Percentiles rank a stretch among this genome's conserved stretches.
Evolutionary conservation across 805 yeast genomes (phyloP).

Genomic region (Ogataea trehalophila): DNA sequence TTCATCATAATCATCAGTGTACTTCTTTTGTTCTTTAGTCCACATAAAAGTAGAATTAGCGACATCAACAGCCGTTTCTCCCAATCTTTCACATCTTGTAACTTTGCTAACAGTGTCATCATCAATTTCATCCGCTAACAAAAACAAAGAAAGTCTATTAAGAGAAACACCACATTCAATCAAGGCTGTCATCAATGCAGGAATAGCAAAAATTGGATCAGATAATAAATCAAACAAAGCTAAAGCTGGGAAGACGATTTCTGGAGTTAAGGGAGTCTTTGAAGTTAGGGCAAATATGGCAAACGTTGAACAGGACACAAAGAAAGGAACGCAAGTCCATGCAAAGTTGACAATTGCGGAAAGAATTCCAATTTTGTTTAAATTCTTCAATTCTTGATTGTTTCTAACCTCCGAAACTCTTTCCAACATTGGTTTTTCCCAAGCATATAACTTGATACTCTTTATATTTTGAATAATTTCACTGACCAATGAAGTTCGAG

Average conservation of each 20-base stretch:
- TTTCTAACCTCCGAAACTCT: slow-evolving; percentile 52
- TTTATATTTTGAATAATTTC: slow-evolving; percentile 59
- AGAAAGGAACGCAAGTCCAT: slow-evolving; percentile 61
- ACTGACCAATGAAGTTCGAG: slow-evolving; percentile 51
- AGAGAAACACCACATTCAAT: slow-evolving; percentile 59
- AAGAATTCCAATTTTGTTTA: slow-evolving; percentile 43
- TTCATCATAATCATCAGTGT: slow-evolving; percentile 32
- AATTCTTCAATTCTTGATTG: slow-evolving; percentile 48
- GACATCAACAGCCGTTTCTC: slow-evolving; percentile 37
- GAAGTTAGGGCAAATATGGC: slow-evolving; percentile 44
- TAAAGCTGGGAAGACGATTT: slow-evolving; percentile 64
- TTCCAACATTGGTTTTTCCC: slow-evolving; percentile 62
- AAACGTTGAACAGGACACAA: slow-evolving; percentile 60
- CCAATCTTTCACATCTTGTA: slow-evolving; percentile 20
- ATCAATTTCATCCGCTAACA: slow-evolving; percentile 40
- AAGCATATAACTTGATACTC: slow-evolving; percentile 61
- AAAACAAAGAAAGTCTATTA: slow-evolving; percentile 46
- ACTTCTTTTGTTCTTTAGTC: slow-evolving; percentile 22
- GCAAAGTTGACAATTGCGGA: slow-evolving; percentile 47
- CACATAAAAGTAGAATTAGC: slow-evolving; percentile 52
- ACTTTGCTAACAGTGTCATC: slow-evolving; percentile 26
- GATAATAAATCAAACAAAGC: slow-evolving; percentile 54
- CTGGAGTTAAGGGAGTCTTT: slow-evolving; percentile 53
- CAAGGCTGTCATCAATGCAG: slow-evolving; percentile 49
- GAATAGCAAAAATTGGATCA: slow-evolving; percentile 56